Evolutionary conservation across 129 eudicot species (phyloP).

Genomic region (Tanacetum coccineum): DNA sequence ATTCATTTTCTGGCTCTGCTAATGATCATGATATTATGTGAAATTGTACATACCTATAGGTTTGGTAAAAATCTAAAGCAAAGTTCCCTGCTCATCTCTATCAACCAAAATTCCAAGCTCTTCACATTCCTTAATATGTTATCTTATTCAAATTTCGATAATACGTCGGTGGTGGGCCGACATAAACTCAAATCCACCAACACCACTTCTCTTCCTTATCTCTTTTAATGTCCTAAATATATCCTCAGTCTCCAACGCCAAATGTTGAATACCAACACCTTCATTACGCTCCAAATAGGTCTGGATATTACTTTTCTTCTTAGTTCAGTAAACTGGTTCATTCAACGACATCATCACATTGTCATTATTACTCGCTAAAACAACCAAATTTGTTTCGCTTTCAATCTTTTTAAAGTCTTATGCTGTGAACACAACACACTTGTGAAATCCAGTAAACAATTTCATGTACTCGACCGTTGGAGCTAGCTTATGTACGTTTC

Average conservation of each 20-base stretch:
- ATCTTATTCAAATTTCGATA: conserved; percentile 65
- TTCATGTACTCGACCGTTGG: too few relatives aligned
- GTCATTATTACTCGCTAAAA: conserved; percentile 76
- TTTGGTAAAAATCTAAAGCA: conserved; percentile 91
- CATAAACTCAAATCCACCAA: too few relatives aligned
- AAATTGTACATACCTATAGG: conserved; percentile 61
- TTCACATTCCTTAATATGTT: conserved; percentile 85
- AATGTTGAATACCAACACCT: conserved; percentile 91
- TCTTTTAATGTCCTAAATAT: too few relatives aligned
- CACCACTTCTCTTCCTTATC: too few relatives aligned
- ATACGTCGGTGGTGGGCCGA: conserved; percentile 91
- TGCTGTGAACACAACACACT: conserved; percentile 81
- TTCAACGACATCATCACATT: conserved; percentile 68
- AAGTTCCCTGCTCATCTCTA: conserved; percentile 93
- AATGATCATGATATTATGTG: too few relatives aligned
- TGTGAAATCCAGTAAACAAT: conserved; percentile 83
- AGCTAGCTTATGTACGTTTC: too few relatives aligned
- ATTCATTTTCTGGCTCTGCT: too few relatives aligned
- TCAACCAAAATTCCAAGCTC: conserved; percentile 92
- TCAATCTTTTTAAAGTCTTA: conserved; percentile 91
- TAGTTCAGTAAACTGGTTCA: too few relatives aligned
- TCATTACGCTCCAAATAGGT: conserved; percentile 89
- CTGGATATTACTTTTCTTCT: conserved; percentile 89
- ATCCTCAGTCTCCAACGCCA: conserved; percentile 69
- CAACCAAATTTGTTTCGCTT: conserved; percentile 82